Evolutionary conservation across 306 rosid genomes (phyloP).

Genomic region (Gillenia trifoliata): DNA sequence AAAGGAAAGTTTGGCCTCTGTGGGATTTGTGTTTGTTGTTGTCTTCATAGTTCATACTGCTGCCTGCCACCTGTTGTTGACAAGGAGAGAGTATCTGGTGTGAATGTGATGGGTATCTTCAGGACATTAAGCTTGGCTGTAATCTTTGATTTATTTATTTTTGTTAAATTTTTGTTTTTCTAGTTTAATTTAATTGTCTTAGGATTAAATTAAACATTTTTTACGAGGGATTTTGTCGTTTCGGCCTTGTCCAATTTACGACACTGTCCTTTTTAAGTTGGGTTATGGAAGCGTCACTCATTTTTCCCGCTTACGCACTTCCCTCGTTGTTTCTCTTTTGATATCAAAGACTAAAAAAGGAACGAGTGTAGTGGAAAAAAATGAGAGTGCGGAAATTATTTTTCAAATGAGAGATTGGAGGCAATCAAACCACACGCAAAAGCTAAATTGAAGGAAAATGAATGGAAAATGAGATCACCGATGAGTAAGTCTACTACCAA

Average conservation of each 20-base stretch:
- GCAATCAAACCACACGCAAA: too few relatives aligned
- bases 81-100: not conserved
- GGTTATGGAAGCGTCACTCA: too few relatives aligned
- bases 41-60: not conserved
- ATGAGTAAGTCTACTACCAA: too few relatives aligned
- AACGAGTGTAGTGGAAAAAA: too few relatives aligned
- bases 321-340: too few relatives aligned
- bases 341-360: too few relatives aligned
- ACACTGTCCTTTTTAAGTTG: too few relatives aligned
- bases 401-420: too few relatives aligned
- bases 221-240: not conserved
- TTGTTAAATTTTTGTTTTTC: not conserved
- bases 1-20: not conserved
- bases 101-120: not conserved
- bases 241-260: not conserved
- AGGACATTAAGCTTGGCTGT: constrained; percentile 1
- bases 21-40: not conserved
- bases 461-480: too few relatives aligned
- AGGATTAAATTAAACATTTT: not conserved
- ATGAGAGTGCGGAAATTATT: too few relatives aligned
- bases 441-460: too few relatives aligned
- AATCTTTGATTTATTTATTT: not conserved
- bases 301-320: too few relatives aligned
- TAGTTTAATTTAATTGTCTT: not conserved
- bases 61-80: not conserved